phyloP scores from a whole-genome alignment of 305 asterid species.

The Fraxinus baroniana region DNA sequence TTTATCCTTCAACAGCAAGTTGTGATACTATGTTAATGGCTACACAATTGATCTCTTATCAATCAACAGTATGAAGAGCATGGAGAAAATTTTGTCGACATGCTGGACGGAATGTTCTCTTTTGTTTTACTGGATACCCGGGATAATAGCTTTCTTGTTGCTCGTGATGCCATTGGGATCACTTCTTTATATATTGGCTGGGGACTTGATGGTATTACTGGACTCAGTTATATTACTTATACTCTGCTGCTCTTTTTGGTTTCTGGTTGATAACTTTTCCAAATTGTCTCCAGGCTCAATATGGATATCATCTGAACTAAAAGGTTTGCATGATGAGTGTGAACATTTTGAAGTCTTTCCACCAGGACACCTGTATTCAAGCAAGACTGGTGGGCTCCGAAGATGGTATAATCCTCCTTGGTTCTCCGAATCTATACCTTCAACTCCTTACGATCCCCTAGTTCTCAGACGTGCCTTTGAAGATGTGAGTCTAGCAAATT shows the following conservation, averaged over 20 bases:
- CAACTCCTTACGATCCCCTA: slow-evolving; percentile 77
- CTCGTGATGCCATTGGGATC: slow-evolving; percentile 94
- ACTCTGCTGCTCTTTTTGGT: neutral
- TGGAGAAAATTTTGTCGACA: slow-evolving; percentile 83
- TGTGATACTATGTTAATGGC: neutral
- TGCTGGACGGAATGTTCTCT: slow-evolving; percentile 97
- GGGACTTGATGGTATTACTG: slow-evolving; percentile 79
- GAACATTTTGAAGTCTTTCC: slow-evolving; percentile 95
- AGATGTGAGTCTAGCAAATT: slow-evolving; percentile 44
- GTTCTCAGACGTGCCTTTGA: slow-evolving; percentile 84
- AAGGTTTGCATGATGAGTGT: slow-evolving; percentile 79
- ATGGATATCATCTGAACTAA: slow-evolving; percentile 91
- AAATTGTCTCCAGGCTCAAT: slow-evolving; percentile 58
- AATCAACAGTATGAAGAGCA: slow-evolving; percentile 88
- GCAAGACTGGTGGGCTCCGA: slow-evolving; percentile 68
- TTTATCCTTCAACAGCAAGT: neutral
- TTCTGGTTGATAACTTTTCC: neutral
- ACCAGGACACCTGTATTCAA: slow-evolving; percentile 88
- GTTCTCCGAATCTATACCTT: slow-evolving; percentile 82
- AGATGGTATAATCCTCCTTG: slow-evolving; percentile 95
- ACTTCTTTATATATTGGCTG: slow-evolving; percentile 95
- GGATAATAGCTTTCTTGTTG: slow-evolving; percentile 82
- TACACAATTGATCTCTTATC: neutral
- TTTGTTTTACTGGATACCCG: slow-evolving; percentile 85
- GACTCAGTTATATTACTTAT: neutral